Evolutionary conservation across 768 basidiomycete genomes (phyloP), one percentile per base, ranked within the genome.

Genomic region (Tylopilus sp.): DNA sequence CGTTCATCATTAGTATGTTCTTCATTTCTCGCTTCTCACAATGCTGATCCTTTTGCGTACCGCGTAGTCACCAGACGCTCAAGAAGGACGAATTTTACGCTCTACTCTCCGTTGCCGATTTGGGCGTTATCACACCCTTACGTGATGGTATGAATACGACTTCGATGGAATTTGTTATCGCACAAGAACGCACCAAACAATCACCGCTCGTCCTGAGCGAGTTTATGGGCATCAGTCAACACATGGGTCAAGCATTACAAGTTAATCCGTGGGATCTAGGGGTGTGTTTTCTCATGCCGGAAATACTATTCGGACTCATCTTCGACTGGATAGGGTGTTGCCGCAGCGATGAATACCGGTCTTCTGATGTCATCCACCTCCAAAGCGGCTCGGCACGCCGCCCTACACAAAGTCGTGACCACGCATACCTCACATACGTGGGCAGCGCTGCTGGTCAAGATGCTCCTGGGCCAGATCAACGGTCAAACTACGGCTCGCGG

Each of bases 101-200:
- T 0, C 79, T 99, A 13, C 76, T 99, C 33, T 86, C 85, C 50
- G 95, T 92, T 4, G 95, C 96, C 7, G 95, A 98, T 67, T 79
- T 98, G 13, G 96, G 88, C 16, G 86, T 98, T 37, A 96, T 98
- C 70, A 98, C 96, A 0, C 92, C 94, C 1, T 78, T 98, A 8
- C 84, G 96, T 30, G 96, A 99, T 65, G 97, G 96, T 7, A 98
- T 98, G 97, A 99, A 99, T 78, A 98, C 96, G 14, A 97, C 95
- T 0, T 88, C 86, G 47, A 96, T 97, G 93, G 96, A 98, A 71
- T 98, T 95, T 70, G 89, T 96, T 26, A 89, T 98, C 56, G 93
- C 94, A 30, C 96, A 99, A 72, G 83, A 89, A 60, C 78, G 77
- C 62, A 88, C 91, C 47, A 86, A 87, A 66, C 84, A 83, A 71